Base-by-base conservation (phyloP, 2,329 filamentous ascomycete genomes). In the Periglandula ipomoeae region DNA sequence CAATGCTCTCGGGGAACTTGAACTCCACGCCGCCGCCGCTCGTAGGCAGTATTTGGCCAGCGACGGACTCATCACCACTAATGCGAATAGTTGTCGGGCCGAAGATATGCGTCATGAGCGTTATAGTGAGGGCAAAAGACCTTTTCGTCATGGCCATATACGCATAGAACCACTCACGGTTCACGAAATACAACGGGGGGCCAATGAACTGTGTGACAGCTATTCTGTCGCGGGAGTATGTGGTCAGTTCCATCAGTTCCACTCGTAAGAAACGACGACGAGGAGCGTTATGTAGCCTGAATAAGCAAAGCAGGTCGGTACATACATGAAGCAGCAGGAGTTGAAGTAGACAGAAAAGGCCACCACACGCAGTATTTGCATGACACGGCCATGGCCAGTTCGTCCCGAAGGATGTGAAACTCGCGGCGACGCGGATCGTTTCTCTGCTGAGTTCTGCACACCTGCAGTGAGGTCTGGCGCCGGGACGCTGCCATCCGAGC, bases 101-200 rank as follows among this genome's bases (percentile, higher is more conserved):
- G 84, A 87, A 95, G 73, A 87, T 87, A 59, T 91, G 81, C 13
- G 87, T 94, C 72, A 91, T 81, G 40, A 84, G 85, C 19, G 85
- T 89, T 53, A 84, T 82, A 40, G 89, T 70, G 15, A 94, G 75
- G 34, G 85, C 87, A 64, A 94, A 94, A 2, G 80, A 87, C 60
- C 87, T 81, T 66, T 95, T 95, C 10, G 88, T 93, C 64, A 89
- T 78, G 37, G 87, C 82, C 80, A 95, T 94, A 69, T 89, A 94
- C 53, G 83, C 78, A 66, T 94, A 86, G 70, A 88, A 95, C 60
- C 86, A 78, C 41, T 88, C 82, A 50, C 80, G 80, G 62, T 89
- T 85, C 59, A 89, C 70, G 52, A 82, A 76, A 62, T 93, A 93
- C 43, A 95, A 67, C 2, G 87, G 87, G 1, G 79, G 68, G 30